These are phyloP conservation scores for Beauveria medogensis DNA, from an alignment of 2,329 filamentous ascomycete species.

Conservation along the genomic window DNA sequence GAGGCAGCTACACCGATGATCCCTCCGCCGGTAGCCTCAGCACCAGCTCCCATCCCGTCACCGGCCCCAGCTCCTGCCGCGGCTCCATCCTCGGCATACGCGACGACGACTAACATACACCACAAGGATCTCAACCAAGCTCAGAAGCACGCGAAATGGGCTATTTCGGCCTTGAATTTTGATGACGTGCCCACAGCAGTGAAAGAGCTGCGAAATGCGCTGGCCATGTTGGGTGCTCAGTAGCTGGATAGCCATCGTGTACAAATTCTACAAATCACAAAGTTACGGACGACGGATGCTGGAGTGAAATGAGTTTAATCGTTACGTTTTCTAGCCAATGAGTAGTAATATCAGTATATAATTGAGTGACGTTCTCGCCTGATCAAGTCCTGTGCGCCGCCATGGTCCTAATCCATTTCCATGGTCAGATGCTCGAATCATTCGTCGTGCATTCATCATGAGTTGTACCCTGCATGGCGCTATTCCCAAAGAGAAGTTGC, in stretches of 20 bases:
- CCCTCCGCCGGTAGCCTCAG: conserved; percentile 13
- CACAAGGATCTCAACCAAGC: conserved; percentile 63
- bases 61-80: conserved; percentile 11
- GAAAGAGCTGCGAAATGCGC: conserved; percentile 68
- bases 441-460: background rate
- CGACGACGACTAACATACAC: conserved; percentile 15
- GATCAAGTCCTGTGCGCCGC: background rate
- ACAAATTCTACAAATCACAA: background rate
- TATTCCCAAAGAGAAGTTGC: background rate
- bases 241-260: conserved; percentile 10
- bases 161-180: conserved; percentile 92
- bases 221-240: conserved; percentile 59
- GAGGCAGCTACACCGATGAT: conserved; percentile 16
- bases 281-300: background rate
- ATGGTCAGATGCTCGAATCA: background rate
- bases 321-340: background rate
- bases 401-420: background rate
- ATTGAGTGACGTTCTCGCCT: background rate
- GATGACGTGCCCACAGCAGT: conserved; percentile 90
- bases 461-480: background rate
- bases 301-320: background rate
- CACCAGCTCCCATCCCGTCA: conserved; percentile 9
- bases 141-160: conserved; percentile 95
- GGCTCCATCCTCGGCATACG: conserved; percentile 8
- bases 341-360: background rate